phyloP scores from a whole-genome alignment of 2,329 filamentous ascomycete species.

The Colletotrichum chrysophilum region DNA sequence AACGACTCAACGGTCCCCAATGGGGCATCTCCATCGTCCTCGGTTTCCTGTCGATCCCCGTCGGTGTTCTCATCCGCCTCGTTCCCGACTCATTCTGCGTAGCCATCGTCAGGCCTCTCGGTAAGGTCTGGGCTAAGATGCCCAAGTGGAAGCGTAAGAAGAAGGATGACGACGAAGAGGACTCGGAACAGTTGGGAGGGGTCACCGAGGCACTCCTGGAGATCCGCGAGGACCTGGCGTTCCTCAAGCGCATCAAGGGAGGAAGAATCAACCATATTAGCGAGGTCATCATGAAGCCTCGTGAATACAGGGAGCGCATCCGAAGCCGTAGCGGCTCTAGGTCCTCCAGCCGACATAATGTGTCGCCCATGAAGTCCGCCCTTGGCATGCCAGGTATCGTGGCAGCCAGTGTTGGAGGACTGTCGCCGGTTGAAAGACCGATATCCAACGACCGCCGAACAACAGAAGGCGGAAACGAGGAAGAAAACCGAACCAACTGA shows the following conservation, averaged over 20 bases:
- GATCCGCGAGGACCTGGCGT: slow-evolving; percentile 66
- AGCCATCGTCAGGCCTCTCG: slow-evolving; percentile 24
- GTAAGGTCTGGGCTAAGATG: slow-evolving; percentile 18
- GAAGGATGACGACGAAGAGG: slow-evolving; percentile 26
- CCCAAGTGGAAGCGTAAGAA: slow-evolving; percentile 22
- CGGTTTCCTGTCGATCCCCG: slow-evolving; percentile 69
- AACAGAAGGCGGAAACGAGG: not conserved
- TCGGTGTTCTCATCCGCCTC: slow-evolving; percentile 70
- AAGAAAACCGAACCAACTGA: not conserved
- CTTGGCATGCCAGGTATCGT: slow-evolving; percentile 25
- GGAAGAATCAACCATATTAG: slow-evolving; percentile 65
- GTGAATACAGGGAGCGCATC: slow-evolving; percentile 40
- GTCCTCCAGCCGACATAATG: slow-evolving; percentile 19
- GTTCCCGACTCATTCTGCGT: slow-evolving; percentile 20
- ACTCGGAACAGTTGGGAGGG: slow-evolving; percentile 36
- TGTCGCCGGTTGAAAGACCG: slow-evolving; percentile 19
- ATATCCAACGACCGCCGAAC: not conserved
- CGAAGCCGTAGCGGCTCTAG: slow-evolving; percentile 22
- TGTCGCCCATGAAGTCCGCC: slow-evolving; percentile 23
- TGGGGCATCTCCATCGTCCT: slow-evolving; percentile 75
- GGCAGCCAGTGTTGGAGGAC: slow-evolving; percentile 24
- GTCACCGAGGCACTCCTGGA: slow-evolving; percentile 52
- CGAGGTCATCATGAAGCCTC: slow-evolving; percentile 62
- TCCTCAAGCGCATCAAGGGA: slow-evolving; percentile 65
- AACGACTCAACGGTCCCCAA: slow-evolving; percentile 60